Conservation (phyloP, 495 filamentous ascomycete genomes). For the Penicillium dipodomyicola region DNA sequence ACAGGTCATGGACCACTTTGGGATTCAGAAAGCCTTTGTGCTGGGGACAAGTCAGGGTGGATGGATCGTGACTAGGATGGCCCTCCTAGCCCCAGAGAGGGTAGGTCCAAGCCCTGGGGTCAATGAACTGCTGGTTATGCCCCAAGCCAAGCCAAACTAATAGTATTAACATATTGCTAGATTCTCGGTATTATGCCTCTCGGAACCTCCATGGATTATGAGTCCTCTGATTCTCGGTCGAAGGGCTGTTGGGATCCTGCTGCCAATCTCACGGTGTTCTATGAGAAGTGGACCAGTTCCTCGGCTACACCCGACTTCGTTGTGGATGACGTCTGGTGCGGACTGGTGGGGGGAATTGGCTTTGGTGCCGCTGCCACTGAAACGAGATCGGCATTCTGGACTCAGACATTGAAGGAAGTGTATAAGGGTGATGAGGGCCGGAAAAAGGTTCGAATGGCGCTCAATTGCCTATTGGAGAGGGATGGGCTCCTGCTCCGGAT, state of each 20-base stretch:
- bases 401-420: constrained; percentile 49
- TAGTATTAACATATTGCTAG: constrained; percentile 24
- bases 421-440: constrained; percentile 63
- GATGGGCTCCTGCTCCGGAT: constrained; percentile 58
- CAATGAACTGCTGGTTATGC: neutral
- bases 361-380: constrained; percentile 46
- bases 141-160: neutral
- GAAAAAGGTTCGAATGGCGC: constrained; percentile 55
- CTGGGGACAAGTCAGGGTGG: constrained; percentile 65
- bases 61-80: constrained; percentile 63
- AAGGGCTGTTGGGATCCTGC: constrained; percentile 61
- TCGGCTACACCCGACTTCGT: constrained; percentile 53
- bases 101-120: constrained; percentile 25
- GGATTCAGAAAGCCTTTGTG: constrained; percentile 57
- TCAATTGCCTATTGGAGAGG: constrained; percentile 53
- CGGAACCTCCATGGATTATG: constrained; percentile 63
- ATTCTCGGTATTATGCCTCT: constrained; percentile 59
- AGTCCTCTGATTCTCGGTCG: constrained; percentile 51
- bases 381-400: constrained; percentile 51
- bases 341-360: constrained; percentile 56
- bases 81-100: constrained; percentile 56
- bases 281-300: constrained; percentile 46
- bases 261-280: constrained; percentile 41
- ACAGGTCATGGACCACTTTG: constrained; percentile 52
- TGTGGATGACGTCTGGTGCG: constrained; percentile 53